Evolutionary conservation across 2,329 filamentous ascomycete species (phyloP), one percentile per base, ranked within the genome.

Genomic region (Alternaria sp.): DNA sequence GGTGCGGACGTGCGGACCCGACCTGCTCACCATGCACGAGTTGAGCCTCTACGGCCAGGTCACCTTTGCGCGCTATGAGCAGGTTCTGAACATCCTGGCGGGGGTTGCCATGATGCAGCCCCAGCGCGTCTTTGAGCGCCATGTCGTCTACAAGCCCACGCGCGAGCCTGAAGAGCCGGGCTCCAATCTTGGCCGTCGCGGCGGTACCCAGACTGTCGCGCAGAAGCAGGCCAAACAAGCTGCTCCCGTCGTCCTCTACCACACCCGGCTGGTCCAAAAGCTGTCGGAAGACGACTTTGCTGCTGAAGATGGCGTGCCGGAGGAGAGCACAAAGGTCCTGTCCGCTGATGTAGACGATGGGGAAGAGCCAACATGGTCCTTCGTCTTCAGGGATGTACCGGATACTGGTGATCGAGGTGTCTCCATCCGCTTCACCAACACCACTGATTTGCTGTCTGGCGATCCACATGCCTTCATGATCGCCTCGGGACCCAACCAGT

Each of bases 21-120:
- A 37, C 54, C 51, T 64, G 56, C 66, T 53, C 64, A 61, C 66
- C 63, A 89, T 90, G 88, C 87, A 90, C 78, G 88, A 90, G 81
- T 82, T 89, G 69, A 80, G 88, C 51, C 84, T 90, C 49, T 89
- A 87, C 79, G 87, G 86, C 71, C 85, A 87, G 72, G 83, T 90
- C 60, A 84, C 87, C 10, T 76, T 79, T 33, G 78, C 83, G 43
- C 86, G 88, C 71, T 87, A 89, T 81, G 81, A 86, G 73, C 87
- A 88, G 76, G 82, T 89, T 18, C 80, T 89, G 58, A 86, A 87
- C 72, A 87, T 90, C 70, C 82, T 90, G 50, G 85, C 87, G 43
- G 88, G 88, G 56, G 78, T 89, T 59, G 85, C 87, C 54, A 87
- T 85, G 70, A 87, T 88, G 83, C 88, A 89, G 73, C 88, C 88